Conservation (phyloP, 192 early-diverging fungal genomes). For the Kickxella alabastrina region DNA sequence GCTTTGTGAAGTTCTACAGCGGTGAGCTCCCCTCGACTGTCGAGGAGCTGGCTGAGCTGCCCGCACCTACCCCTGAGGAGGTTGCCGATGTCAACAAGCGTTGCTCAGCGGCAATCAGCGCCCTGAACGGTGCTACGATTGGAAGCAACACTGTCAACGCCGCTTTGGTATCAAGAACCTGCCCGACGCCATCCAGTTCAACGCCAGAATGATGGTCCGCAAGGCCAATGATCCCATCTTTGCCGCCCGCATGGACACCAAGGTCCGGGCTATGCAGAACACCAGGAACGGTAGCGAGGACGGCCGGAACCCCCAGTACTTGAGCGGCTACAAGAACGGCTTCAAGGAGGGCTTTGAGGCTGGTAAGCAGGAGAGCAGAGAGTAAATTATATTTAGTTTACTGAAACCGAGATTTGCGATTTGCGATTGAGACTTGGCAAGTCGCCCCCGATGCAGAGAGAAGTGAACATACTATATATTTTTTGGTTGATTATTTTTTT, state of each 20-base stretch:
- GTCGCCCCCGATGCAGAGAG: too few relatives aligned
- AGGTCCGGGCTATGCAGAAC: neutral
- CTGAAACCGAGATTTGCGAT: too few relatives aligned
- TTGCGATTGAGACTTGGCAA: neutral
- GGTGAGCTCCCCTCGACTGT: constrained; percentile 33
- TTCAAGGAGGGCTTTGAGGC: constrained; percentile 25
- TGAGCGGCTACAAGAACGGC: constrained; percentile 29
- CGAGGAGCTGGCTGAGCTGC: constrained; percentile 32
- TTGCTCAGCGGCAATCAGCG: constrained; percentile 13
- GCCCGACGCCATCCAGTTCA: constrained; percentile 44
- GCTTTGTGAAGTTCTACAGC: constrained; percentile 35
- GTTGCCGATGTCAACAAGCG: constrained; percentile 12
- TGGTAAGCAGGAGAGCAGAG: neutral
- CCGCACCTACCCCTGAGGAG: constrained; percentile 14
- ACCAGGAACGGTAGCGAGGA: neutral
- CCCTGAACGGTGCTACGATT: constrained; percentile 3
- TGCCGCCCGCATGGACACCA: neutral
- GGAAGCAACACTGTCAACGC: constrained; percentile 8
- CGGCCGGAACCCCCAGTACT: constrained; percentile 10
- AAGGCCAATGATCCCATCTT: constrained; percentile 15
- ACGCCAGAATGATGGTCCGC: constrained; percentile 17
- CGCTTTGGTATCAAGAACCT: constrained; percentile 12
- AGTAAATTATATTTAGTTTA: neutral
- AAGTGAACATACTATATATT: neutral
- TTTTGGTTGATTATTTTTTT: too few relatives aligned